Evolutionary conservation across 1,139 yeast genomes (phyloP), one percentile per base, ranked within the genome.

Genomic region (Zygosaccharomyces sapae): DNA sequence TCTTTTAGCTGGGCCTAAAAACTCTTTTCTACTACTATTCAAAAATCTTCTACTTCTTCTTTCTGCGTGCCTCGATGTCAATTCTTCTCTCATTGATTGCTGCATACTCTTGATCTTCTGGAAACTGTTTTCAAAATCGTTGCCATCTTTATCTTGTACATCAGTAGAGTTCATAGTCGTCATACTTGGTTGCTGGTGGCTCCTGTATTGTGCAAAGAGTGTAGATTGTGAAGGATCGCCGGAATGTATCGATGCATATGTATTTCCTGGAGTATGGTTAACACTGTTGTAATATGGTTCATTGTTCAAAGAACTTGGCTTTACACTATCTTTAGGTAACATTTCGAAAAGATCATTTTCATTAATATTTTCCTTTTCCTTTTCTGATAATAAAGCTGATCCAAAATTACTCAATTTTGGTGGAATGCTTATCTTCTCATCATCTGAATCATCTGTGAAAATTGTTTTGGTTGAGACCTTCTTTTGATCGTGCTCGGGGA

Each of bases 1-100:
- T 48, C 73, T 62, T 50, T 68, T 68, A 1, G 73, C 72, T 2
- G 72, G 72, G 0, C 73, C 73, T 16, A 70, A 50, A 10, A 62
- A 56, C 4, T 63, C 59, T 37, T 55, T 49, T 43, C 65, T 51
- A 19, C 55, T 53, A 19, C 58, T 56, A 38, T 53, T 55, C 20
- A 61, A 50, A 44, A 69, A 60, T 34, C 69, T 53, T 48, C 63
- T 62, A 16, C 55, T 59, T 47, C 70, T 55, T 47, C 71, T 57
- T 38, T 63, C 65, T 1, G 67, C 56, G 47, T 59, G 58, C 49
- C 65, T 62, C 12, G 65, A 46, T 8, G 59, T 52, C 3, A 58
- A 38, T 34, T 62, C 66, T 24, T 62, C 64, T 33, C 54, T 59
- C 50, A 61, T 53, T 8, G 52, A 48, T 44, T 59, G 61, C 45